phyloP scores from a whole-genome alignment of 352 stramenopile genomes.

The Chrysophaeum taylorii region DNA sequence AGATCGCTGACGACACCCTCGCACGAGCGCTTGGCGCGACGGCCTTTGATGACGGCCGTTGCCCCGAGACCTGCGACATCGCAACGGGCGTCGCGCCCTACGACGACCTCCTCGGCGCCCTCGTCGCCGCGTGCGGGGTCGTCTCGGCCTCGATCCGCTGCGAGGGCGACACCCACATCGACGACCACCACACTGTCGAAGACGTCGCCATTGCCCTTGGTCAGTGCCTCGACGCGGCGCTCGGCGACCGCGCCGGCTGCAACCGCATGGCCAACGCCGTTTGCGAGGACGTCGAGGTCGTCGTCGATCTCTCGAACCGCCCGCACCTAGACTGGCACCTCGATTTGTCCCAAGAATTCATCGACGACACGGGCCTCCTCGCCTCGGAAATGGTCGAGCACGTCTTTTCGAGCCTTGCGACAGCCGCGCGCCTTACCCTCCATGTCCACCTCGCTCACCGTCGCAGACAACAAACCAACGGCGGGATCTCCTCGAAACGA shows the following conservation, averaged over 20 bases:
- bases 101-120: background rate
- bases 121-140: background rate
- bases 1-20: slow-evolving; percentile 64
- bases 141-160: too few relatives aligned
- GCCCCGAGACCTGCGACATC: background rate
- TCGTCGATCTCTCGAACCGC: slow-evolving; percentile 85
- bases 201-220: slow-evolving; percentile 84
- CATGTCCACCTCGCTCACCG: slow-evolving; percentile 48
- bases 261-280: slow-evolving; percentile 50
- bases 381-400: slow-evolving; percentile 89
- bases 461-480: background rate
- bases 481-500: too few relatives aligned
- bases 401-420: slow-evolving; percentile 82
- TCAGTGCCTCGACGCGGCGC: slow-evolving; percentile 72
- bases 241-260: slow-evolving; percentile 63
- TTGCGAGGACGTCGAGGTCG: slow-evolving; percentile 50
- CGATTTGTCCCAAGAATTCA: slow-evolving; percentile 42
- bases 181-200: slow-evolving; percentile 90
- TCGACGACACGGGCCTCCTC: slow-evolving; percentile 48
- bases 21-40: slow-evolving; percentile 39
- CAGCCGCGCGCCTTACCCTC: slow-evolving; percentile 72
- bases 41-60: slow-evolving; percentile 24
- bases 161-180: slow-evolving; percentile 87
- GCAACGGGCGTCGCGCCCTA: background rate
- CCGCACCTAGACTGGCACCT: slow-evolving; percentile 76